Base-by-base conservation (phyloP, 1,139 yeast genomes). In the Lodderomyces jiufengensis region DNA sequence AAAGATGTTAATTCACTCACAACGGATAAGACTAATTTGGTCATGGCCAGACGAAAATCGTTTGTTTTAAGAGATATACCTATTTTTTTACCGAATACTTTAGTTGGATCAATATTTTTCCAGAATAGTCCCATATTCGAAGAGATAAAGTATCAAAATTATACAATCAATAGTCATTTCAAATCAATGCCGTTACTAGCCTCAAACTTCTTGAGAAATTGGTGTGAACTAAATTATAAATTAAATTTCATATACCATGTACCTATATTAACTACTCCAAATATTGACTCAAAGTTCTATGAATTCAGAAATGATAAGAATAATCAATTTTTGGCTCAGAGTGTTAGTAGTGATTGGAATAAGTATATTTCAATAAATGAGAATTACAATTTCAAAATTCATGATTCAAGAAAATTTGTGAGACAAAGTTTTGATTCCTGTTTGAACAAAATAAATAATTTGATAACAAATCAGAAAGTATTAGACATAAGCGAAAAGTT, bases 261-360 rank as follows among this genome's bases (percentile, higher is more conserved):
- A 11, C 69, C 70, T 0, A 33, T 64, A 2, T 40, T 64, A 21
- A 48, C 60, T 2, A 55, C 70, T 1, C 69, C 69, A 0, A 48
- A 46, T 7, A 42, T 59, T 5, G 63, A 57, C 32, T 52, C 54
- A 36, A 49, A 47, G 32, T 43, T 52, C 36, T 51, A 42, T 36
- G 42, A 38, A 29, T 27, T 35, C 29, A 40, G 43, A 24, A 42
- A 43, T 33, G 41, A 39, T 15, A 27, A 30, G 7, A 21, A 33
- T 12, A 43, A 38, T 16, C 7, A 5, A 7, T 18, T 18, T 18
- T 5, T 5, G 7, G 20, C 20, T 5, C 20, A 18, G 7, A 7
- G 20, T 18, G 7, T 18, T 18, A 7, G 7, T 18, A 18, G 7
- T 7, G 37, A 44, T 29, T 57, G 61, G 61, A 44, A 50, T 32